Evolutionary conservation across 768 basidiomycete genomes (phyloP).

Genomic region (Naganishia friedmannii): DNA sequence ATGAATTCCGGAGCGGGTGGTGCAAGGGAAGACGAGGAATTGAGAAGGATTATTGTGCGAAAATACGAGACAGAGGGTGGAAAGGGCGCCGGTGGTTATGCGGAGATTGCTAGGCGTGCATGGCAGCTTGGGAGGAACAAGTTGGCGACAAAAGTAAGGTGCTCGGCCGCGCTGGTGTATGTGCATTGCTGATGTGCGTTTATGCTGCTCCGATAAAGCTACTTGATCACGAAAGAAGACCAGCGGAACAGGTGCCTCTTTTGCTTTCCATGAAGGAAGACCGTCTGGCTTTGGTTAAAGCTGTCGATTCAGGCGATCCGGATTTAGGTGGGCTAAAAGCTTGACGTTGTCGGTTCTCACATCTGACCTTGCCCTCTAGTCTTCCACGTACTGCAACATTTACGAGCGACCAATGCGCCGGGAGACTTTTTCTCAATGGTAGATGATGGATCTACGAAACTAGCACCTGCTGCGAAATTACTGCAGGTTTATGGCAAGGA

Average conservation of each 20-base stretch:
- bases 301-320: constrained; percentile 90
- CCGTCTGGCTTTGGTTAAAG: constrained; percentile 76
- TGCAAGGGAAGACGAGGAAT: constrained; percentile 61
- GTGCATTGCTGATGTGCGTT: neutral
- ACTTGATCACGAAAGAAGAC: constrained; percentile 82
- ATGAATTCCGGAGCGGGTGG: constrained; percentile 59
- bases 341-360: neutral
- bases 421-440: constrained; percentile 92
- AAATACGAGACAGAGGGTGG: constrained; percentile 78
- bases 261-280: constrained; percentile 93
- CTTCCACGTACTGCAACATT: constrained; percentile 84
- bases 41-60: constrained; percentile 78
- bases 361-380: constrained; percentile 57
- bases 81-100: constrained; percentile 75
- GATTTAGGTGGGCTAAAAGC: constrained; percentile 63
- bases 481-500: constrained; percentile 87
- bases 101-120: constrained; percentile 87
- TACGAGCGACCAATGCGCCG: constrained; percentile 75
- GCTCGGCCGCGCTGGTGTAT: neutral
- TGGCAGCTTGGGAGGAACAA: constrained; percentile 81
- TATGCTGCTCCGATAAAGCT: constrained; percentile 57
- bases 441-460: constrained; percentile 76
- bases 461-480: constrained; percentile 71
- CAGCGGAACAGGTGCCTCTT: constrained; percentile 90
- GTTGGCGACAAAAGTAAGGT: constrained; percentile 74